These are phyloP conservation scores for Penicillium sp. DNA, from an alignment of 2,329 filamentous ascomycete species.

Conservation along the genomic window DNA sequence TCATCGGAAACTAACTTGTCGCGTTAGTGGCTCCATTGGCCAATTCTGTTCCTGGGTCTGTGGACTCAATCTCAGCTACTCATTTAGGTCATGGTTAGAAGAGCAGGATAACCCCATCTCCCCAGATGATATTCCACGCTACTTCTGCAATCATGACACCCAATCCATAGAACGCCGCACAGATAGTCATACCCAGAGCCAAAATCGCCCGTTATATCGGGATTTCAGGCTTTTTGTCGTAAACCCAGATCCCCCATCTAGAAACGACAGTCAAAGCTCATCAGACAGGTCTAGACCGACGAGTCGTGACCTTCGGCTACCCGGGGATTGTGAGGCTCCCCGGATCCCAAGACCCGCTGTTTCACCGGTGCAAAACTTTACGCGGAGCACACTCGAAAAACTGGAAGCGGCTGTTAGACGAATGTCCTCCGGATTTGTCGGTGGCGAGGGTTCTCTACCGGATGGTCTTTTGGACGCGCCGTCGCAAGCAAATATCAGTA, in stretches of 20 bases:
- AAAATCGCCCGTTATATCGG: neutral
- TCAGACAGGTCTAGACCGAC: neutral
- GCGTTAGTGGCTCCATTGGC: neutral
- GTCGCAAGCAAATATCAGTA: neutral
- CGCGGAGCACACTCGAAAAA: neutral
- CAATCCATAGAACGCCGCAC: too few relatives aligned
- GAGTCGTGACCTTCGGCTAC: too few relatives aligned
- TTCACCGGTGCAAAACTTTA: neutral
- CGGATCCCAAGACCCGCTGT: neutral
- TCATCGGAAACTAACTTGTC: neutral
- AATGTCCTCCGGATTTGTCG: neutral
- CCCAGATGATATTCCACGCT: too few relatives aligned
- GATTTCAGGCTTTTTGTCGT: too few relatives aligned
- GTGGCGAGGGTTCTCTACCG: neutral
- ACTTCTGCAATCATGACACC: too few relatives aligned
- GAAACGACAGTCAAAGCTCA: neutral
- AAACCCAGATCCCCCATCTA: too few relatives aligned
- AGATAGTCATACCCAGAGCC: neutral
- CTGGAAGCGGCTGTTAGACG: neutral
- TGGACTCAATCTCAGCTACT: neutral
- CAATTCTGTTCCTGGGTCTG: neutral
- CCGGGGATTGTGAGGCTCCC: too few relatives aligned
- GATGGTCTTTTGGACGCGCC: neutral
- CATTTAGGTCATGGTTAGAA: neutral
- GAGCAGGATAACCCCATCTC: too few relatives aligned